phyloP scores from a whole-genome alignment of 352 stramenopile genomes.

The Pythium dissimile region DNA sequence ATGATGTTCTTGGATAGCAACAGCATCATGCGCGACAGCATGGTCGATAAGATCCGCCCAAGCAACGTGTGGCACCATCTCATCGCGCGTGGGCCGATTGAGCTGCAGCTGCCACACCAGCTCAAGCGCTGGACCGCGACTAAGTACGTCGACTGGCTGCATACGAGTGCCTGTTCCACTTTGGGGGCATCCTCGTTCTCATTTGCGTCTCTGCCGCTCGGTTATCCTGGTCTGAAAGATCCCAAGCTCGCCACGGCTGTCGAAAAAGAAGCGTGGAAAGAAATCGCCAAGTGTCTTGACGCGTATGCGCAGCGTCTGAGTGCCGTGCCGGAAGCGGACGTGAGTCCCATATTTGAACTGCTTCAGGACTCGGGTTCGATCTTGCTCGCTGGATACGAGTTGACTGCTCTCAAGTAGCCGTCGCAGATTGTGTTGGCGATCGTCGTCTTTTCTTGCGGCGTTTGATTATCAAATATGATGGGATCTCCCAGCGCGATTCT shows the following conservation, averaged over 20 bases:
- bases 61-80: slow-evolving; percentile 88
- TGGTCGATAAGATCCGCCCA: slow-evolving; percentile 77
- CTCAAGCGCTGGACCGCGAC: slow-evolving; percentile 66
- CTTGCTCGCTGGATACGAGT: slow-evolving; percentile 79
- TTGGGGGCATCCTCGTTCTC: slow-evolving; percentile 13
- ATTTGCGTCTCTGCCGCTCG: slow-evolving; percentile 42
- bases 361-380: slow-evolving; percentile 72
- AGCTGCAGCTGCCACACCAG: slow-evolving; percentile 75
- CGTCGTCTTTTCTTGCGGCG: slow-evolving; percentile 23
- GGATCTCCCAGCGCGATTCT: slow-evolving; percentile 57
- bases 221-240: slow-evolving; percentile 65
- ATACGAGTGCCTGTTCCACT: slow-evolving; percentile 37
- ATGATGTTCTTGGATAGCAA: slow-evolving; percentile 77
- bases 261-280: slow-evolving; percentile 81
- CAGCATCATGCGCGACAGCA: slow-evolving; percentile 59
- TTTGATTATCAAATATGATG: slow-evolving; percentile 29
- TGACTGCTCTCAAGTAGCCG: slow-evolving; percentile 23
- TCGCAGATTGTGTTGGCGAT: not conserved
- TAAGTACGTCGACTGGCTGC: slow-evolving; percentile 82
- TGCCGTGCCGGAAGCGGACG: slow-evolving; percentile 33
- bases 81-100: slow-evolving; percentile 57
- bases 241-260: slow-evolving; percentile 37
- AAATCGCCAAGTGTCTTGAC: slow-evolving; percentile 71
- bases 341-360: slow-evolving; percentile 70
- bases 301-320: slow-evolving; percentile 76